Percentiles rank a stretch among this genome's conserved stretches.
These are phyloP conservation scores for Oryza glaberrima DNA, from an alignment of 176 grass and related monocot species.

Conservation along the genomic window DNA sequence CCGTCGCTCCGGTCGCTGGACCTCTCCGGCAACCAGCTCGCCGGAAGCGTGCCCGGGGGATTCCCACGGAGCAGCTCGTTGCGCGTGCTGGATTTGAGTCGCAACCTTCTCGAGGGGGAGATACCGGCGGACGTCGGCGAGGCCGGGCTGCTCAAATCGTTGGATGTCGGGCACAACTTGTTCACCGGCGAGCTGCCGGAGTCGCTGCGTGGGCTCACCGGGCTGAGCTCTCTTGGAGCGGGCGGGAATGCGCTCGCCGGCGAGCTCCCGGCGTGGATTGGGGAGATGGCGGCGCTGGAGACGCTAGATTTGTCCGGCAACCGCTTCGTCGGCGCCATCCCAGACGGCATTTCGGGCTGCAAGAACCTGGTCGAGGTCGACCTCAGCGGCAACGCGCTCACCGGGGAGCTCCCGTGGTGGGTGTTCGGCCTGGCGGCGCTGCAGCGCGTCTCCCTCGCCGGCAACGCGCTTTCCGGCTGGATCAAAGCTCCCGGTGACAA, in stretches of 20 bases:
- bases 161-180: slow-evolving; percentile 69
- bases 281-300: slow-evolving; percentile 64
- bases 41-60: slow-evolving; percentile 54
- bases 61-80: slow-evolving; percentile 54
- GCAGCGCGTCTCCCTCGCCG: slow-evolving; percentile 52
- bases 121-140: slow-evolving; percentile 70
- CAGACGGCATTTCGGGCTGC: slow-evolving; percentile 52
- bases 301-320: slow-evolving; percentile 74
- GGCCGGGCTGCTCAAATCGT: slow-evolving; percentile 52
- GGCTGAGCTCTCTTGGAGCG: slow-evolving; percentile 55
- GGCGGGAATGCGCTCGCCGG: slow-evolving; percentile 57
- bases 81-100: slow-evolving; percentile 52
- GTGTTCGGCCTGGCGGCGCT: slow-evolving; percentile 50
- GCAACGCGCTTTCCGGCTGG: slow-evolving; percentile 63
- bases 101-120: slow-evolving; percentile 61
- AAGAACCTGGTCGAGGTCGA: slow-evolving; percentile 57
- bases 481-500: slow-evolving; percentile 43
- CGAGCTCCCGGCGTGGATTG: slow-evolving; percentile 68
- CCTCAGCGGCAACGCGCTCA: slow-evolving; percentile 65
- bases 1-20: slow-evolving; percentile 61
- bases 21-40: slow-evolving; percentile 68
- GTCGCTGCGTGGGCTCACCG: slow-evolving; percentile 54
- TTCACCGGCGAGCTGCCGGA: slow-evolving; percentile 64
- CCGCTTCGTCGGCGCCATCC: slow-evolving; percentile 57
- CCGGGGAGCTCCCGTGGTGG: slow-evolving; percentile 69